These are phyloP conservation scores for Fraxinus floribunda DNA, from an alignment of 305 asterid genomes.

Conservation along the genomic window DNA sequence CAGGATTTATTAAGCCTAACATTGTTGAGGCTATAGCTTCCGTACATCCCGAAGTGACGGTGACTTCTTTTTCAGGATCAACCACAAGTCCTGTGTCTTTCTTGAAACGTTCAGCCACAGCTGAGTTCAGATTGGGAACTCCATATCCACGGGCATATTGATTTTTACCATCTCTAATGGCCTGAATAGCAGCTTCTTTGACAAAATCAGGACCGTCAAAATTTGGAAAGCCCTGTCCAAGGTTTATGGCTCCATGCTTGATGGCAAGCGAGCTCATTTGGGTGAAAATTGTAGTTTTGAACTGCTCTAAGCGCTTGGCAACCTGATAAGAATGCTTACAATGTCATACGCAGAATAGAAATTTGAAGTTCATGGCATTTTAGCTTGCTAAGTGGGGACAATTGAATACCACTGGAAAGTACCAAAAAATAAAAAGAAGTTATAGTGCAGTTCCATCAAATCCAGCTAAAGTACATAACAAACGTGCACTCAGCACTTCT, in stretches of 20 bases:
- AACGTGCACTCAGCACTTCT: neutral
- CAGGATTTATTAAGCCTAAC: slow-evolving; percentile 84
- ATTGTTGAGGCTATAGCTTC: slow-evolving; percentile 97
- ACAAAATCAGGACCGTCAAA: slow-evolving; percentile 95
- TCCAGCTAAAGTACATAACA: neutral
- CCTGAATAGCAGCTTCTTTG: slow-evolving; percentile 88
- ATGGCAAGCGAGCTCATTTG: slow-evolving; percentile 94
- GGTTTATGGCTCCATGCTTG: slow-evolving; percentile 87
- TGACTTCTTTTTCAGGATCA: slow-evolving; percentile 82
- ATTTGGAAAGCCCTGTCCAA: slow-evolving; percentile 97
- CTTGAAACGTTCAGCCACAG: slow-evolving; percentile 79
- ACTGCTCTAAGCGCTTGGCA: slow-evolving; percentile 87
- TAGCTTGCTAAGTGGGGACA: neutral
- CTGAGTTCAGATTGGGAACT: slow-evolving; percentile 77
- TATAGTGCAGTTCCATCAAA: neutral
- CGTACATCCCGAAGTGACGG: slow-evolving; percentile 78
- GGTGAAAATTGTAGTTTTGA: slow-evolving; percentile 92
- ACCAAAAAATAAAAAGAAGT: neutral
- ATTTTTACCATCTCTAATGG: slow-evolving; percentile 70
- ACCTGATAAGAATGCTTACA: slow-evolving; percentile 42
- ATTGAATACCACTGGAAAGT: neutral
- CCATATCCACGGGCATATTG: slow-evolving; percentile 97
- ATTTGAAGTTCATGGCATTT: neutral
- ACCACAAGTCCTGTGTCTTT: slow-evolving; percentile 68
- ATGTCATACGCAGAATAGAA: neutral